These are phyloP conservation scores for Cyberlindnera maritima DNA, from an alignment of 805 yeast species.

Conservation along the genomic window DNA sequence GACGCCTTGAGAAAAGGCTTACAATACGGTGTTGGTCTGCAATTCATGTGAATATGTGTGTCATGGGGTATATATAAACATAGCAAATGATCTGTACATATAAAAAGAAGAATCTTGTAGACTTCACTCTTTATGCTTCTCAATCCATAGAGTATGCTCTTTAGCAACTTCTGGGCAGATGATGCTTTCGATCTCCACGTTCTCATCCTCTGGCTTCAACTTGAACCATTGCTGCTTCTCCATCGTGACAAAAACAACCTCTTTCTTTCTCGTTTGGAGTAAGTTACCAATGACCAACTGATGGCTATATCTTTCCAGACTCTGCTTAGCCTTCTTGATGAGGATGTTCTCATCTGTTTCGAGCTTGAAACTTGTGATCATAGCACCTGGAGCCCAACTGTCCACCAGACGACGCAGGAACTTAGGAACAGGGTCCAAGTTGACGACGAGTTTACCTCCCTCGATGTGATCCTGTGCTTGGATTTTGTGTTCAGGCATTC, in stretches of 20 bases:
- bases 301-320: conserved; percentile 83
- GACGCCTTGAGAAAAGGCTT: conserved; percentile 61
- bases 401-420: conserved; percentile 85
- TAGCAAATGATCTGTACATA: not conserved
- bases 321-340: conserved; percentile 71
- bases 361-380: conserved; percentile 91
- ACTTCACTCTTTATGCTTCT: conserved; percentile 13
- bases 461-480: conserved; percentile 65
- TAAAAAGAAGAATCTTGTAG: too few species aligned
- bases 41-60: conserved; percentile 41
- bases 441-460: conserved; percentile 73
- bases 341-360: conserved; percentile 81
- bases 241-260: conserved; percentile 79
- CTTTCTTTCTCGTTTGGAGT: conserved; percentile 80
- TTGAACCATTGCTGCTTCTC: conserved; percentile 46
- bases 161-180: conserved; percentile 76
- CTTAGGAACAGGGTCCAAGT: conserved; percentile 94
- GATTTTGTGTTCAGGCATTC: conserved; percentile 91
- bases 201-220: conserved; percentile 35
- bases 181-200: conserved; percentile 69
- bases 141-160: conserved; percentile 64
- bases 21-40: conserved; percentile 63
- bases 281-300: conserved; percentile 94
- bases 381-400: conserved; percentile 91
- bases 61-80: not conserved